Conservation (phyloP, 1,284 basidiomycete species). For the Melanopsichium pennsylvanicum region DNA sequence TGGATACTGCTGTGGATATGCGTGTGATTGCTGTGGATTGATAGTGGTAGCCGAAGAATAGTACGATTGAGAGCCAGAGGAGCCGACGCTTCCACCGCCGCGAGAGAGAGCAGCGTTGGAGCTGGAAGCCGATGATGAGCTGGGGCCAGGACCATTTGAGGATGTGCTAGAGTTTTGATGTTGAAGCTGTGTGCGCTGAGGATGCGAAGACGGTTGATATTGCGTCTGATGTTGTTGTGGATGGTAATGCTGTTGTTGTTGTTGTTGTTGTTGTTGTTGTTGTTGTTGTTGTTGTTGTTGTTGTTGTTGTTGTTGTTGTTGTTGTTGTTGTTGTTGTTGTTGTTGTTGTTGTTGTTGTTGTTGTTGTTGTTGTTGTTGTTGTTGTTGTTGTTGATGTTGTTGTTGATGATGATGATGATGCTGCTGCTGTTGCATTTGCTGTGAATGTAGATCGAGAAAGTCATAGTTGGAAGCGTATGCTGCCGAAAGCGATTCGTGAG, state of each 20-base stretch:
- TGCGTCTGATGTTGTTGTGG: constrained; percentile 7
- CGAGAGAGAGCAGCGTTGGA: constrained; percentile 19
- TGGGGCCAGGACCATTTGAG: constrained; percentile 3
- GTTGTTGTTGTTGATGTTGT: background rate
- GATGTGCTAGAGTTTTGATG: constrained; percentile 9
- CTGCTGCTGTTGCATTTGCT: constrained; percentile 7
- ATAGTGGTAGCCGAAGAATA: constrained; percentile 23
- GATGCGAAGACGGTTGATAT: no score
- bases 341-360: constrained; percentile 10
- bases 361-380: constrained; percentile 3
- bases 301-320: no score
- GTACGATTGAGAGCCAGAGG: constrained; percentile 40
- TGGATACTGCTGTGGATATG: constrained; percentile 18
- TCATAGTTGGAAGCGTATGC: constrained; percentile 43
- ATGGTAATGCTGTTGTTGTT: constrained; percentile 3
- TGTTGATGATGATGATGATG: constrained; percentile 9
- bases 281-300: constrained; percentile 2
- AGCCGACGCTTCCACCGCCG: constrained; percentile 33
- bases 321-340: constrained; percentile 3
- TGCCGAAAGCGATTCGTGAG: constrained; percentile 40
- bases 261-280: constrained; percentile 8
- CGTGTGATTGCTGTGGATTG: constrained; percentile 8
- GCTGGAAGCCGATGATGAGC: constrained; percentile 16
- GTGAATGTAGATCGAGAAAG: constrained; percentile 12
- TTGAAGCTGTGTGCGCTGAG: background rate